Evolutionary conservation across 2,329 filamentous ascomycete species (phyloP).

Genomic region (Epichloe brachyelytri): DNA sequence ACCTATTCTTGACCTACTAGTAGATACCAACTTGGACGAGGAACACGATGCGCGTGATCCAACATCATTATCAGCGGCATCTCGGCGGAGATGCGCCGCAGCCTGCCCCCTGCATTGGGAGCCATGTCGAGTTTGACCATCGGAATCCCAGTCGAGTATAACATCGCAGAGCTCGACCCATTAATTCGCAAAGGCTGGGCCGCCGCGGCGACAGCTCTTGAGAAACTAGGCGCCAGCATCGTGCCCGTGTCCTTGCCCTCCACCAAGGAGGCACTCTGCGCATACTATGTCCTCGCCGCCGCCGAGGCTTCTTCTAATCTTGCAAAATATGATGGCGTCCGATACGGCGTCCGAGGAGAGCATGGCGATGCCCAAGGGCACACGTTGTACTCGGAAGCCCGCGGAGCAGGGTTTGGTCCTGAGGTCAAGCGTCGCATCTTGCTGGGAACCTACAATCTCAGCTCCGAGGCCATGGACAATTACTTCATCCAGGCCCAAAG

Average conservation of each 20-base stretch:
- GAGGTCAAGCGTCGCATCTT: slow-evolving; percentile 83
- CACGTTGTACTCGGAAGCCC: slow-evolving; percentile 64
- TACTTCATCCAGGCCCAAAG: slow-evolving; percentile 91
- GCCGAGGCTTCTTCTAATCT: slow-evolving; percentile 94
- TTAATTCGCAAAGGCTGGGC: slow-evolving; percentile 59
- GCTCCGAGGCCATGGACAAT: slow-evolving; percentile 83
- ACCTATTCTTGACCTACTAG: slow-evolving; percentile 37
- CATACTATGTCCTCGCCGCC: slow-evolving; percentile 91
- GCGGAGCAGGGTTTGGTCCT: slow-evolving; percentile 62
- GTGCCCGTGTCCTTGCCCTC: slow-evolving; percentile 69
- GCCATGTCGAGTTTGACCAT: slow-evolving; percentile 29
- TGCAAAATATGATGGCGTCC: slow-evolving; percentile 93
- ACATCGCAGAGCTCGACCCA: slow-evolving; percentile 66
- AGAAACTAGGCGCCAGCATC: slow-evolving; percentile 53
- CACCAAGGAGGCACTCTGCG: slow-evolving; percentile 73
- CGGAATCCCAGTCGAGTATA: slow-evolving; percentile 65
- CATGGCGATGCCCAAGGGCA: slow-evolving; percentile 41
- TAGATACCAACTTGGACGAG: slow-evolving; percentile 33
- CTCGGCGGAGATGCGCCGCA: slow-evolving; percentile 37
- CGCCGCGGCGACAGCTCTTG: slow-evolving; percentile 44
- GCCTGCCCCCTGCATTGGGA: slow-evolving; percentile 13
- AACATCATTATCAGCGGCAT: slow-evolving; percentile 49
- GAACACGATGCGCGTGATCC: slow-evolving; percentile 59
- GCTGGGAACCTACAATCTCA: slow-evolving; percentile 80
- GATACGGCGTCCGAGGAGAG: slow-evolving; percentile 57